Evolutionary conservation across 352 stramenopile species (phyloP), one percentile per base, ranked within the genome.

Genomic region (Plasmopara muralis): DNA sequence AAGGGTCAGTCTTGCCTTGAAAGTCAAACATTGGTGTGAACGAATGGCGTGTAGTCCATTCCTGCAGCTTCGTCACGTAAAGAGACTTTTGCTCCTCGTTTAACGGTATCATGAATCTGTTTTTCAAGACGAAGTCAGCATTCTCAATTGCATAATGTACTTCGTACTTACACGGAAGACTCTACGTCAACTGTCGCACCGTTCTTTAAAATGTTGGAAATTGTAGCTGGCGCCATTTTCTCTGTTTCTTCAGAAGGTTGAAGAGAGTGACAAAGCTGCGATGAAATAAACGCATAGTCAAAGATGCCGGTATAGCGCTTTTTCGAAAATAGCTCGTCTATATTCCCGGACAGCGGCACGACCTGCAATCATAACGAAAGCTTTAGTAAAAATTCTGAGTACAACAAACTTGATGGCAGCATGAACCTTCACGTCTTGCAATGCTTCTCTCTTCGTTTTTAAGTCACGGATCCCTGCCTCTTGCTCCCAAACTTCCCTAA

Each of bases 41-140:
- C 0, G 46, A 53, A 15, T 76, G 63, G 0, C 55, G 6, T 0
- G 57, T 16, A 0, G 74, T 55, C 71, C 85, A 87, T 38, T 88
- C 75, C 9, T 84, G 37, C 8, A 93, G 37, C 41, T 89, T 93
- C 14, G 64, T 53, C 42, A 89, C 70, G 45, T 89, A 93, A 33
- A 76, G 47, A 9, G 74, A 56, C 16, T 77, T 68, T 55, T 93
- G 79, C 7, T 87, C 68, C 50, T 85, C 75, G 20, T 74, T 80
- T 4, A 93, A 51, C 6, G 82, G 77, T 10, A 93, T 45, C 50
- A 93, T 59, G 47, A 88, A 93, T 18, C 82, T 89, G 31, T 35
- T 35, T 4, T 20, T 28, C 30, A 25, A 55, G 37, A 2, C 31
- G 47, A 38, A 30, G 13, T 40, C 39, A 43, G 20, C 43, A 43